These are phyloP conservation scores for Pueraria montana DNA, from an alignment of 306 rosid species.

Conservation along the genomic window DNA sequence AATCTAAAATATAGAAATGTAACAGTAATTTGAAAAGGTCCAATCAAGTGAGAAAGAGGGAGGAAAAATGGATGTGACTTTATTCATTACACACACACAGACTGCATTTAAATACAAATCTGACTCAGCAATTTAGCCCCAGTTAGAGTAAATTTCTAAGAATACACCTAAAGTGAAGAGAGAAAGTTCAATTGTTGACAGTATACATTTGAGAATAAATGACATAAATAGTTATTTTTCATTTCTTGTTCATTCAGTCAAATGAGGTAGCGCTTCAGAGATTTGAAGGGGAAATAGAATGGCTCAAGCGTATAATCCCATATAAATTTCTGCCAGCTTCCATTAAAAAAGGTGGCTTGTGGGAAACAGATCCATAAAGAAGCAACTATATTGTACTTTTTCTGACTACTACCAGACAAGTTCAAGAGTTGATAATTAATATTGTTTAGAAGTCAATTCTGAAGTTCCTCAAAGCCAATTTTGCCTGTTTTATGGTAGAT, in stretches of 20 bases:
- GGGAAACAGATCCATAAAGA: neutral
- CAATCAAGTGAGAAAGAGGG: neutral
- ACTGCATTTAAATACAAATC: neutral
- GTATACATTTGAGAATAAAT: neutral
- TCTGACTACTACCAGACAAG: neutral
- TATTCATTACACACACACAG: neutral
- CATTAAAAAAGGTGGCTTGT: neutral
- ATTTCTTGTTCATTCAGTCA: neutral
- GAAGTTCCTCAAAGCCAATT: slow-evolving; percentile 20
- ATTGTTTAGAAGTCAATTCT: slow-evolving; percentile 7
- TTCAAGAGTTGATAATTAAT: neutral
- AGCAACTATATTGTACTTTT: neutral
- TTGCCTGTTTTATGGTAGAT: slow-evolving; percentile 2
- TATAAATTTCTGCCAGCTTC: neutral
- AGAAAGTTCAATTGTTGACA: neutral
- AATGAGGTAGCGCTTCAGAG: neutral
- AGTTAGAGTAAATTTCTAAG: neutral
- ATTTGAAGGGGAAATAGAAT: neutral
- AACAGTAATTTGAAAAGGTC: neutral
- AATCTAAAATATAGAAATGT: neutral
- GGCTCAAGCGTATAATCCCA: neutral
- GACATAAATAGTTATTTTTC: neutral
- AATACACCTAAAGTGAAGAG: neutral
- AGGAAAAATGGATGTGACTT: neutral
- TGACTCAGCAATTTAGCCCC: neutral